Conservation (phyloP, 352 stramenopile genomes). For the Globisporangium nodosum region DNA sequence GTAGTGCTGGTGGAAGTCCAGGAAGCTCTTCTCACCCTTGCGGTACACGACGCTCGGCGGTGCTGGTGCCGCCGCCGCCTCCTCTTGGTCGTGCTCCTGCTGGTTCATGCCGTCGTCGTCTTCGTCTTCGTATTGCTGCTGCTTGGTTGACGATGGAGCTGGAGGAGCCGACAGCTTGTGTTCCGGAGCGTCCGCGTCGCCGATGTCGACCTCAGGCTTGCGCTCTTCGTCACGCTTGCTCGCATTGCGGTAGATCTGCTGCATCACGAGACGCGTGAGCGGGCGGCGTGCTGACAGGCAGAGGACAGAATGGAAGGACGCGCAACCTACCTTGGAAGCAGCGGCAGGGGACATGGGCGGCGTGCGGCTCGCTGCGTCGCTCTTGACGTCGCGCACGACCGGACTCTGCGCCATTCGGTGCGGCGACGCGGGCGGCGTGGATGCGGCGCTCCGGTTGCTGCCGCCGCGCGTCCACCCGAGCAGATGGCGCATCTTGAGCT, state of each 20-base stretch:
- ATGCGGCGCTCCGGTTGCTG: constrained; percentile 17
- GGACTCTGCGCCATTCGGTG: constrained; percentile 14
- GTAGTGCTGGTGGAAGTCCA: constrained; percentile 84
- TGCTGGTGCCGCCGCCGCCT: not conserved
- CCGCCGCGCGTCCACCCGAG: constrained; percentile 25
- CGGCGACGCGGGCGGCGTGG: constrained; percentile 11
- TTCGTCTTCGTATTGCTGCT: not conserved
- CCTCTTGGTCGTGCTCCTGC: not conserved
- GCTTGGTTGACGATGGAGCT: not conserved
- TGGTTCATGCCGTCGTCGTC: not conserved
- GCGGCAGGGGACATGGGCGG: not conserved
- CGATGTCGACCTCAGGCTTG: not conserved
- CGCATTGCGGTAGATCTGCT: not conserved
- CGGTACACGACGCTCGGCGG: constrained; percentile 38
- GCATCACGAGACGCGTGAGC: not conserved
- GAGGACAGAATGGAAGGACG: not conserved
- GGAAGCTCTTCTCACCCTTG: constrained; percentile 74
- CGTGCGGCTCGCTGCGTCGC: not conserved
- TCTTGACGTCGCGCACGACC: constrained; percentile 1
- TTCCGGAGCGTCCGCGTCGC: not conserved
- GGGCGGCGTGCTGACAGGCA: not conserved
- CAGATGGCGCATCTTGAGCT: constrained; percentile 44
- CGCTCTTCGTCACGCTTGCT: not conserved
- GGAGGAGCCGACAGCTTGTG: not conserved
- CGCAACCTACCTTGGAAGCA: not conserved